A percentile compares a stretch with the other conserved stretches of the same genome.
Conservation (phyloP, 306 rosid genomes). For the Inga laurina region DNA sequence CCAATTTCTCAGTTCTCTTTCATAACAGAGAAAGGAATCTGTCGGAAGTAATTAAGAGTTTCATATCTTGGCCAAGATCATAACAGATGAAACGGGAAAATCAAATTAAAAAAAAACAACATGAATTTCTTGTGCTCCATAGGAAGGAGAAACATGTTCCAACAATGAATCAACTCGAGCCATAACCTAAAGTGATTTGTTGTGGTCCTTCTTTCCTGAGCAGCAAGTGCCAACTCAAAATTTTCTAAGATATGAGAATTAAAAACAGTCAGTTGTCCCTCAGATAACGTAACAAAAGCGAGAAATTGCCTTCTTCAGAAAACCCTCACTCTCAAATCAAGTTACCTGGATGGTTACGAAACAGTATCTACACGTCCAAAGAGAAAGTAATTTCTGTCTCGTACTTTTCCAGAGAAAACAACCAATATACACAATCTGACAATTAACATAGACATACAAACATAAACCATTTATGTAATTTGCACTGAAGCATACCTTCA, state of each 20-base stretch:
- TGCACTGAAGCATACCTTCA: slow-evolving; percentile 59
- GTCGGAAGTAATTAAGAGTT: neutral
- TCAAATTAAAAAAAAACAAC: neutral
- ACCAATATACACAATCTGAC: neutral
- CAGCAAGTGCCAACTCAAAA: neutral
- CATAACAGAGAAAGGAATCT: neutral
- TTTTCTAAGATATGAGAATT: neutral
- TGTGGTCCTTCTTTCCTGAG: neutral
- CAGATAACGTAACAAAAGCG: neutral
- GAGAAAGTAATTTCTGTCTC: neutral
- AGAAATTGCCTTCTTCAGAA: neutral
- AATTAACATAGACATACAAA: slow-evolving; percentile 3
- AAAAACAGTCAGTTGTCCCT: neutral
- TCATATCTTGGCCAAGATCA: neutral
- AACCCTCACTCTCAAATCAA: neutral
- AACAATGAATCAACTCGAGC: neutral
- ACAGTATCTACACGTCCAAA: neutral
- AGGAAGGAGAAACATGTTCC: neutral
- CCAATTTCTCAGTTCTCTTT: neutral
- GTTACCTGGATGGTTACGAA: neutral
- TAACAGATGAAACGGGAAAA: neutral
- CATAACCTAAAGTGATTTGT: slow-evolving; percentile 1
- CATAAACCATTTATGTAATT: neutral
- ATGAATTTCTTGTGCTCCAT: neutral
- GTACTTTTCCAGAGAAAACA: neutral